phyloP scores from a whole-genome alignment of 345 rosid species.

The Gossypium arboreum region DNA sequence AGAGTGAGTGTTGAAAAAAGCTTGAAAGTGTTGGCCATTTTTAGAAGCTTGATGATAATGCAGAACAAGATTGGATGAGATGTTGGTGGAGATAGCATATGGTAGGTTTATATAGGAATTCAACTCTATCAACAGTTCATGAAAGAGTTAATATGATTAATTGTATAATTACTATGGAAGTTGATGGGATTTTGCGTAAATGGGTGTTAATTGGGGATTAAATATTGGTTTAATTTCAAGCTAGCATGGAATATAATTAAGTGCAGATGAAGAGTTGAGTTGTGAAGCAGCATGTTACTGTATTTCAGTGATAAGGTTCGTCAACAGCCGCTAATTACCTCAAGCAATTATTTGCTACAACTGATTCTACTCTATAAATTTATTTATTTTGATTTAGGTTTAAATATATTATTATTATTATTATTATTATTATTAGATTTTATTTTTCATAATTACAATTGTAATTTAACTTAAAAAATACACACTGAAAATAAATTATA shows the following conservation, averaged over 20 bases:
- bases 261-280: slow-evolving; percentile 1
- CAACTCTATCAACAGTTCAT: not conserved
- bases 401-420: too few species aligned
- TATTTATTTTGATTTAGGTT: too few species aligned
- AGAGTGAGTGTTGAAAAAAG: not conserved
- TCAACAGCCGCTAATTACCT: too few species aligned
- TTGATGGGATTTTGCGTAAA: not conserved
- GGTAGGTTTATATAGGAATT: slow-evolving; percentile 3
- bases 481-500: too few species aligned
- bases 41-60: not conserved
- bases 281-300: too few species aligned
- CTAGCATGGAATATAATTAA: not conserved
- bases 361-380: too few species aligned
- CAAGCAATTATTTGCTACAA: too few species aligned
- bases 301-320: too few species aligned
- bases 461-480: too few species aligned
- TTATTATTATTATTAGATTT: too few species aligned
- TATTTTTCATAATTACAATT: too few species aligned
- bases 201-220: not conserved
- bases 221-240: not conserved
- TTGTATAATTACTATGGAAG: not conserved
- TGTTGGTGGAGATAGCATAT: not conserved
- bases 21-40: slow-evolving; percentile 16
- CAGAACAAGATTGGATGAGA: not conserved
- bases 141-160: not conserved